A percentile compares a stretch with the other conserved stretches of the same genome.
Evolutionary conservation across 164 flowering plant genomes (phyloP).

Genomic region (Euptelea pleiosperma): DNA sequence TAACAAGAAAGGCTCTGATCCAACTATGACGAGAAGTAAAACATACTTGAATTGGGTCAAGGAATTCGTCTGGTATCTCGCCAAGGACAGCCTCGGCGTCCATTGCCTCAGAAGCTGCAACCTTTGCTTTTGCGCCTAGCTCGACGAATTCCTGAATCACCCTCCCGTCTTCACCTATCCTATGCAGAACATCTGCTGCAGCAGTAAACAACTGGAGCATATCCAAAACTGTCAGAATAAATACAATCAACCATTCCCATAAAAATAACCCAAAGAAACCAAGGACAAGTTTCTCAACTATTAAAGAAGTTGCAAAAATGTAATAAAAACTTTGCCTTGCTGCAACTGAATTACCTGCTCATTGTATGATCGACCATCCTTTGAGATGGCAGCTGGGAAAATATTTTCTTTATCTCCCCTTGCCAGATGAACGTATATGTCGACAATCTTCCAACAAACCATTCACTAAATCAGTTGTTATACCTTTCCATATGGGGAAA

Average conservation of each 20-base stretch:
- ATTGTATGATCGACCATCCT: constrained; percentile 94
- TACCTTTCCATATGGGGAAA: too few species aligned
- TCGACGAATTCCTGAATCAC: constrained; percentile 76
- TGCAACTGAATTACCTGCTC: constrained; percentile 61
- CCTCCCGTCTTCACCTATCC: constrained; percentile 77
- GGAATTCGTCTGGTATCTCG: constrained; percentile 97
- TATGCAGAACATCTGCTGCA: constrained; percentile 75
- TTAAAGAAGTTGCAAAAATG: neutral
- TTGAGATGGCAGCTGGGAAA: constrained; percentile 87
- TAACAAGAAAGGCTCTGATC: too few species aligned
- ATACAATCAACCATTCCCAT: neutral
- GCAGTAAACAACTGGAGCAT: constrained; percentile 72
- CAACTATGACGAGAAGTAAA: neutral
- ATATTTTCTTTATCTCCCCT: constrained; percentile 76
- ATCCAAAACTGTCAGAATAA: constrained; percentile 16
- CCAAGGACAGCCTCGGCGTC: constrained; percentile 92
- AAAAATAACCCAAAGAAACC: neutral
- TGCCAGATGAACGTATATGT: constrained; percentile 87
- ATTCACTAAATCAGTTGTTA: constrained; percentile 9
- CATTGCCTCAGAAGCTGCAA: constrained; percentile 88
- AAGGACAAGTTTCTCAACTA: neutral
- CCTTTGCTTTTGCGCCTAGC: constrained; percentile 78
- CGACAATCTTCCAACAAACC: constrained; percentile 62
- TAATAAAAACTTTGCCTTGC: neutral
- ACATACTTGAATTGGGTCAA: constrained; percentile 95